Evolutionary conservation across 169 alveolate genomes (phyloP).

Genomic region (Cardiosporidium cionae): DNA sequence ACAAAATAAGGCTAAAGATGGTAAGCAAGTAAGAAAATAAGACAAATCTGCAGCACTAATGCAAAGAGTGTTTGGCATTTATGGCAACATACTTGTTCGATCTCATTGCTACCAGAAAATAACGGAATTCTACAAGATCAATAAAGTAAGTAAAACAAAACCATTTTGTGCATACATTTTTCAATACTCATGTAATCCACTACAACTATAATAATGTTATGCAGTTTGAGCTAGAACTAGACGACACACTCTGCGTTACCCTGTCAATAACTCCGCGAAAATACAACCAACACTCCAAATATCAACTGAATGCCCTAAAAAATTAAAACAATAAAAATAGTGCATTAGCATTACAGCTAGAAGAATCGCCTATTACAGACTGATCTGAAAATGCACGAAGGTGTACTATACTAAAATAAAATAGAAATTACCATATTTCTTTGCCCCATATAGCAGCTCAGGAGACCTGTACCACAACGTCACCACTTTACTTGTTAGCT

Average conservation of each 20-base stretch:
- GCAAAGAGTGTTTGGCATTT: too few relatives aligned
- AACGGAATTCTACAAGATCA: not conserved
- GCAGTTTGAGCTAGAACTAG: too few relatives aligned
- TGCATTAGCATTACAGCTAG: too few relatives aligned
- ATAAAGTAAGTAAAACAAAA: too few relatives aligned
- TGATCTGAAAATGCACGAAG: too few relatives aligned
- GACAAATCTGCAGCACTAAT: too few relatives aligned
- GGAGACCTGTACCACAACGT: constrained; percentile 95
- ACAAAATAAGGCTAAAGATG: too few relatives aligned
- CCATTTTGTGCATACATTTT: not conserved
- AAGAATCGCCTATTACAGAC: too few relatives aligned
- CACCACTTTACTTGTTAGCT: constrained; percentile 73
- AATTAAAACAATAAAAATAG: not conserved
- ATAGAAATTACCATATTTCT: constrained; percentile 53
- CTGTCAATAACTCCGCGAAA: constrained; percentile 18
- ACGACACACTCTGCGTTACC: too few relatives aligned
- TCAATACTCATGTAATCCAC: not conserved
- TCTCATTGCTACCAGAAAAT: not conserved
- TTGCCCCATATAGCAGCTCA: constrained; percentile 83
- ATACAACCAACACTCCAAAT: constrained; percentile 83
- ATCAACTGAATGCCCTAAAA: constrained; percentile 71
- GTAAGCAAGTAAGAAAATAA: too few relatives aligned
- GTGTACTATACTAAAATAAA: too few relatives aligned
- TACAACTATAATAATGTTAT: too few relatives aligned
- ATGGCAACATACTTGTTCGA: not conserved